Evolutionary conservation across 495 filamentous ascomycete genomes (phyloP).

Genomic region (Penicillium turbatum): DNA sequence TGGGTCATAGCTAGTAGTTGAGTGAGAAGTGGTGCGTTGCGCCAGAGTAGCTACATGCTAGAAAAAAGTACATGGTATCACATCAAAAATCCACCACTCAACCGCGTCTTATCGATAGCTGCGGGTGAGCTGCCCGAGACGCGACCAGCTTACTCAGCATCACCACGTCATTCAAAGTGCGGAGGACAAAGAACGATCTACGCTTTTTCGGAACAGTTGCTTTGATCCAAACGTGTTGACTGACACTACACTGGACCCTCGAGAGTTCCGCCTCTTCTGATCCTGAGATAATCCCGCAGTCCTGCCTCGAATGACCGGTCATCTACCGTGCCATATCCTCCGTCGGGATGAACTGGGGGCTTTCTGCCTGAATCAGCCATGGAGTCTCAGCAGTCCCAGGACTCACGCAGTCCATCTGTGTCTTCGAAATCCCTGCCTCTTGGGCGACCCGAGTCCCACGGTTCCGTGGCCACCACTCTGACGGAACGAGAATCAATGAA

Average conservation of each 20-base stretch:
- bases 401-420: constrained; percentile 39
- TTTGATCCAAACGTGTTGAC: not conserved
- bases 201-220: not conserved
- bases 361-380: constrained; percentile 25
- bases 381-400: constrained; percentile 38
- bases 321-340: not conserved
- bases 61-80: constrained; percentile 1
- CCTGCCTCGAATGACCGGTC: constrained; percentile 10
- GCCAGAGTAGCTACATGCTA: not conserved
- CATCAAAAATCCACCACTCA: not conserved
- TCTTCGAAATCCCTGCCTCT: constrained; percentile 44
- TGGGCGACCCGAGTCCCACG: constrained; percentile 54
- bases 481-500: constrained; percentile 68
- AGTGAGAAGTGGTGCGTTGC: not conserved
- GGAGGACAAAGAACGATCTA: constrained; percentile 18
- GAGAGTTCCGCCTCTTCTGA: not conserved
- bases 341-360: constrained; percentile 17
- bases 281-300: not conserved
- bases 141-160: constrained; percentile 18
- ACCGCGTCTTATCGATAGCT: constrained; percentile 20
- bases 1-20: not conserved
- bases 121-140: not conserved
- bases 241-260: not conserved
- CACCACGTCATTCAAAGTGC: constrained; percentile 38
- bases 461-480: constrained; percentile 54